Conservation (phyloP, 192 early-diverging fungal species). For the Radiomyces spectabilis region DNA sequence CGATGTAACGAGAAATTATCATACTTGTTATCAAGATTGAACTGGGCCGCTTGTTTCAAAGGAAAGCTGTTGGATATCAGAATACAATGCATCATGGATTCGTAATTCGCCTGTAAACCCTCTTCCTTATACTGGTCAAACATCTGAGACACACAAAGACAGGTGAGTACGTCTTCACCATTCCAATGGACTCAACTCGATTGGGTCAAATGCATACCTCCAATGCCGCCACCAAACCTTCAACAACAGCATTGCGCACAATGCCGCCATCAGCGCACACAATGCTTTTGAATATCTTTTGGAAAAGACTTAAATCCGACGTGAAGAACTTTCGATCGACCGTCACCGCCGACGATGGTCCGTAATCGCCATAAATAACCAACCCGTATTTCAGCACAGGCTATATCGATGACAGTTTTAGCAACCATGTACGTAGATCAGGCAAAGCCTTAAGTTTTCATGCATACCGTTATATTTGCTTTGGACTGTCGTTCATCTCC, state of each 20-base stretch:
- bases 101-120: neutral
- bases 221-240: slow-evolving; percentile 54
- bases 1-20: slow-evolving; percentile 36
- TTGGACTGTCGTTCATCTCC: slow-evolving; percentile 39
- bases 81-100: slow-evolving; percentile 44
- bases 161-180: neutral
- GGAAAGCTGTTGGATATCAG: slow-evolving; percentile 45
- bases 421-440: neutral
- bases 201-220: too few species aligned
- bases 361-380: slow-evolving; percentile 48
- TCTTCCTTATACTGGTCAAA: slow-evolving; percentile 43
- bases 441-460: neutral
- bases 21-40: slow-evolving; percentile 42
- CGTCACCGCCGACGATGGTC: slow-evolving; percentile 34
- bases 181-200: too few species aligned
- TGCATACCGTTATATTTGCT: slow-evolving; percentile 44
- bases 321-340: slow-evolving; percentile 46
- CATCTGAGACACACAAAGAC: slow-evolving; percentile 27
- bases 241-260: slow-evolving; percentile 49
- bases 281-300: slow-evolving; percentile 35
- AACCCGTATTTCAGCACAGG: slow-evolving; percentile 48
- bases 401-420: slow-evolving; percentile 16
- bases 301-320: slow-evolving; percentile 36
- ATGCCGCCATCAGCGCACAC: slow-evolving; percentile 45
- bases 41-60: slow-evolving; percentile 34